Evolutionary conservation across 768 basidiomycete species (phyloP).

Genomic region (Suillus brevipes): DNA sequence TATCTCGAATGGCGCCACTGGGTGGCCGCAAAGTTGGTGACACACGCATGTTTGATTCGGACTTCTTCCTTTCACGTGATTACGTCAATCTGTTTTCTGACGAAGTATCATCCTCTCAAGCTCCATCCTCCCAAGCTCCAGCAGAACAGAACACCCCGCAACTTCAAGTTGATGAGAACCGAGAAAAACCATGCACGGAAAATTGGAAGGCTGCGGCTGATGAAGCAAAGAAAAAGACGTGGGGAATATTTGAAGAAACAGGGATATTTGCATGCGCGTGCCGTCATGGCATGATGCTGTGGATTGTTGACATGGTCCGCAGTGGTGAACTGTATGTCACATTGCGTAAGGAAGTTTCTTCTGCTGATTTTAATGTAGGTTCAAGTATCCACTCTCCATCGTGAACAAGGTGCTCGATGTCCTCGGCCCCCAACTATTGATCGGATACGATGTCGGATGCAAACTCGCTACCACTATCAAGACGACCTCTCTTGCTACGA

Average conservation of each 20-base stretch:
- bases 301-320: constrained; percentile 34
- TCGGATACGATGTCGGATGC: constrained; percentile 33
- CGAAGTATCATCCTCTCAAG: background rate
- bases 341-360: background rate
- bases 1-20: background rate
- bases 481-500: constrained; percentile 16
- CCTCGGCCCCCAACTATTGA: constrained; percentile 12
- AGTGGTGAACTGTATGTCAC: constrained; percentile 39
- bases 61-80: background rate
- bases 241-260: constrained; percentile 37
- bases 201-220: constrained; percentile 34
- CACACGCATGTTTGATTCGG: background rate
- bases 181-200: constrained; percentile 21
- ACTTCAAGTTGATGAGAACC: background rate
- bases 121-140: too few relatives aligned
- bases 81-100: background rate
- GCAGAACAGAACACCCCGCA: too few relatives aligned
- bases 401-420: constrained; percentile 24
- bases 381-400: constrained; percentile 22
- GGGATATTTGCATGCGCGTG: constrained; percentile 40
- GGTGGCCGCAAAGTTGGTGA: background rate
- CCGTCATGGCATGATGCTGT: constrained; percentile 31
- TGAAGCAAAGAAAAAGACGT: constrained; percentile 33
- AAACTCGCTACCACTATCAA: constrained; percentile 21
- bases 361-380: constrained; percentile 8